Evolutionary conservation across 441 rosid species (phyloP), one percentile per base, ranked within the genome.

Genomic region (Erysimum cheiri): DNA sequence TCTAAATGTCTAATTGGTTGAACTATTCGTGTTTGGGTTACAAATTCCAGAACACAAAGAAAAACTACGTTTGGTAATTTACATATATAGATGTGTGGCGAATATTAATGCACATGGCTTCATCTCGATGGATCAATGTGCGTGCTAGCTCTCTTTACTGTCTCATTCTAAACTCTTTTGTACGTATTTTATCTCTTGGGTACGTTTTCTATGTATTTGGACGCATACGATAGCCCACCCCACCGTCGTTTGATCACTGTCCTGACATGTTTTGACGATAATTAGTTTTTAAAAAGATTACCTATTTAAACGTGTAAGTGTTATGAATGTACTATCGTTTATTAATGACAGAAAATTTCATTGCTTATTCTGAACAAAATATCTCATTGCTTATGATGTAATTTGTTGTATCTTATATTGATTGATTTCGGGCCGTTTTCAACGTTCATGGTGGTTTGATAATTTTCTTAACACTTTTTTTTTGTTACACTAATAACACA

Each of bases 21-120:
- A 52, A n/a, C 33, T 29, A 13, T 15, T 56, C 43, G 40, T 8
- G 24, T 22, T 15, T 15, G 26, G 4, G 28, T 10, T 55, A 55
- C 0, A 29, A 4, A 32, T 17, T 33, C 26, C 2, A 33, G 26
- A 35, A 19, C 47, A 19, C 63, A 58, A 57, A 57, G 14, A 19
- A 58, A 37, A 58, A 58, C 17, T 6, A 58, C 3, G 31, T 36
- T 36, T 19, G 5, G 13, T 15, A 17, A 55, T 40, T 57, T 57
- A 57, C 31, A n/a, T n/a, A n/a, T n/a, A 17, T 39, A 41, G 49
- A 60, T 31, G 64, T n/a, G 49, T 60, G 64, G 64, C 11, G 50
- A 26, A 40, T 40, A 60, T 8, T 24, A 40, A 60, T 26, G 49
- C 35, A 40, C 24, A 40, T 60, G 64, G 49, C 50, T 26, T 60